phyloP scores from a whole-genome alignment of 441 rosid genomes.

The Metrosideros polymorpha region DNA sequence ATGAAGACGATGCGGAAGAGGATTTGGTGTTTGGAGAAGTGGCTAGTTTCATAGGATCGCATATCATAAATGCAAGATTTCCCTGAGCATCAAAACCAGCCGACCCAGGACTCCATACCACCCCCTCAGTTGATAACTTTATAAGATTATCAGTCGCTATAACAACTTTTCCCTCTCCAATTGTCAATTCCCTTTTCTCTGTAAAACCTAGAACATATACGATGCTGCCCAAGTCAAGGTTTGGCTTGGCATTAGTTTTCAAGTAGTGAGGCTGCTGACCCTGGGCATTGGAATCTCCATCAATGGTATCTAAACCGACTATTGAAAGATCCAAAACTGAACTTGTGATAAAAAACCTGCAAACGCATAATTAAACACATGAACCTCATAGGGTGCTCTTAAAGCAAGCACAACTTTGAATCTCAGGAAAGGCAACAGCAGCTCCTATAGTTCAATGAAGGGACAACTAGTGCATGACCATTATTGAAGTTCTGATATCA shows the following conservation, averaged over 20 bases:
- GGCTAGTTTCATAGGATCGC: conserved; percentile 93
- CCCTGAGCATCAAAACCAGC: conserved; percentile 94
- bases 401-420: background rate
- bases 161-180: conserved; percentile 89
- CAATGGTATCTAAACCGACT: conserved; percentile 64
- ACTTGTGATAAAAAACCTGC: conserved; percentile 93
- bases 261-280: conserved; percentile 69
- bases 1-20: conserved; percentile 48
- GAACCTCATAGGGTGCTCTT: background rate
- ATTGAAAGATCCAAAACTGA: conserved; percentile 87
- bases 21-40: conserved; percentile 79
- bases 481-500: background rate
- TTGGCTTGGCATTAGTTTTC: conserved; percentile 77
- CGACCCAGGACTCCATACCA: conserved; percentile 76
- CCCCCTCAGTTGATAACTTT: conserved; percentile 77
- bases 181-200: conserved; percentile 44
- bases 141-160: conserved; percentile 92
- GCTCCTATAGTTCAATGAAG: background rate
- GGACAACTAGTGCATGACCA: background rate
- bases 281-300: conserved; percentile 65
- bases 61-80: conserved; percentile 93
- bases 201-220: conserved; percentile 72
- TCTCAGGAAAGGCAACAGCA: background rate
- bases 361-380: conserved; percentile 4
- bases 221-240: conserved; percentile 60